These are phyloP conservation scores for Tylopilus cervinicoccineus DNA, from an alignment of 768 basidiomycete species.

Conservation along the genomic window DNA sequence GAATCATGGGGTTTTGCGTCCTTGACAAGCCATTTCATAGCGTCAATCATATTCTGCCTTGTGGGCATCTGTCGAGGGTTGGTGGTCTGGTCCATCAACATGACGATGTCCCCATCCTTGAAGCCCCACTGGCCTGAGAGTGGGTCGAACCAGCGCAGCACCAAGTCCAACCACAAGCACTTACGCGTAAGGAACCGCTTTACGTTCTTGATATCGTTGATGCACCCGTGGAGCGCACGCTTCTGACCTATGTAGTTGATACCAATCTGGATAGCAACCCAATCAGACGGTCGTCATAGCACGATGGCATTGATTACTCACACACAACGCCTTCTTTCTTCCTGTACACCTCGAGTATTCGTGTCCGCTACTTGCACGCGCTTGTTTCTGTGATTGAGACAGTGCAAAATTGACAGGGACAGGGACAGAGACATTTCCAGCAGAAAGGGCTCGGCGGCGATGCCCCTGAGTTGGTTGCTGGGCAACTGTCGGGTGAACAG, in stretches of 20 bases:
- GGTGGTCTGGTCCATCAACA: slow-evolving; percentile 46
- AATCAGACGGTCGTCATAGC: background rate
- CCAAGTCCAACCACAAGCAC: slow-evolving; percentile 2
- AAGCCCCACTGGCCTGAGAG: slow-evolving; percentile 42
- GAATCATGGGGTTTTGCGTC: slow-evolving; percentile 69
- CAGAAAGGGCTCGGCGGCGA: slow-evolving; percentile 21
- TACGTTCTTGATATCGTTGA: slow-evolving; percentile 77
- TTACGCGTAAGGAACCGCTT: slow-evolving; percentile 61
- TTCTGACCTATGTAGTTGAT: slow-evolving; percentile 71
- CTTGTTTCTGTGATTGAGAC: slow-evolving; percentile 4
- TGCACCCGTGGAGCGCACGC: slow-evolving; percentile 67
- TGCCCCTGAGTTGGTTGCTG: slow-evolving; percentile 9
- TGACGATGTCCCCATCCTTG: slow-evolving; percentile 50
- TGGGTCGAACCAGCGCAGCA: background rate
- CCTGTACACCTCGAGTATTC: slow-evolving; percentile 51
- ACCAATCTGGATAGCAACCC: slow-evolving; percentile 51
- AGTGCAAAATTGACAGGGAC: background rate
- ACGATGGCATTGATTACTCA: slow-evolving; percentile 16
- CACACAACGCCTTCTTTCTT: slow-evolving; percentile 47
- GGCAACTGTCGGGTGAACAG: background rate
- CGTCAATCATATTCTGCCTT: slow-evolving; percentile 50
- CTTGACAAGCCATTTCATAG: slow-evolving; percentile 64
- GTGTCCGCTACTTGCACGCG: slow-evolving; percentile 13
- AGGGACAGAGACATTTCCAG: slow-evolving; percentile 9
- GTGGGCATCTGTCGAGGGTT: slow-evolving; percentile 47